These are phyloP conservation scores for Salix exigua DNA, from an alignment of 345 rosid species.

Conservation along the genomic window DNA sequence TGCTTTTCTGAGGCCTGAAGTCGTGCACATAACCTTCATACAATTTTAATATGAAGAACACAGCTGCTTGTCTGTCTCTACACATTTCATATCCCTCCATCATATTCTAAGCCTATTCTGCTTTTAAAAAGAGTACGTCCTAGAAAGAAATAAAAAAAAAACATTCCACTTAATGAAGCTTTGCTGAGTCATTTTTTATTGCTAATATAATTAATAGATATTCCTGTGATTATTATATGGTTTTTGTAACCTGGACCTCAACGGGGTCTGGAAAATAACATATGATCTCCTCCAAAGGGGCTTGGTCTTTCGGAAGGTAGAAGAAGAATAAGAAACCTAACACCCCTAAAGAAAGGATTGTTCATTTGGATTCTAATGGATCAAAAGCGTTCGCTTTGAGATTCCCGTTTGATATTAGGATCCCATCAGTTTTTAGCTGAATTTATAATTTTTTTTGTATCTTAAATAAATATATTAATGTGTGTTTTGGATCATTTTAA, in stretches of 20 bases:
- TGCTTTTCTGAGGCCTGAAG: constrained; percentile 4
- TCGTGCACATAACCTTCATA: not conserved
- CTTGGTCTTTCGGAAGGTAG: constrained; percentile 13
- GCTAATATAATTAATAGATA: not conserved
- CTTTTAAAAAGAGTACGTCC: not conserved
- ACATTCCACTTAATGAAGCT: not conserved
- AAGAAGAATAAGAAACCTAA: constrained; percentile 30
- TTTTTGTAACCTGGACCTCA: not conserved
- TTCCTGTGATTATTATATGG: not conserved
- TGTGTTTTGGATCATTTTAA: too few species aligned
- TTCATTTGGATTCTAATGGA: constrained; percentile 3
- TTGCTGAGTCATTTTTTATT: not conserved
- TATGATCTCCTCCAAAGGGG: not conserved
- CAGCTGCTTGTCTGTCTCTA: not conserved
- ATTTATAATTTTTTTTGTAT: too few species aligned
- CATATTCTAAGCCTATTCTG: not conserved
- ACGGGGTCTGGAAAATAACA: constrained; percentile 5
- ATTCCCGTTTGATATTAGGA: too few species aligned
- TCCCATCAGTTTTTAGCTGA: too few species aligned
- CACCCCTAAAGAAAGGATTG: not conserved
- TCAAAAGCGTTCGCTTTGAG: not conserved
- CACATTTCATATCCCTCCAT: not conserved
- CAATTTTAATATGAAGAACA: not conserved
- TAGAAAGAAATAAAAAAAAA: not conserved
- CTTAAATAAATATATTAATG: too few species aligned